phyloP scores from a whole-genome alignment of 768 basidiomycete species.

The Gymnopilus junonius region DNA sequence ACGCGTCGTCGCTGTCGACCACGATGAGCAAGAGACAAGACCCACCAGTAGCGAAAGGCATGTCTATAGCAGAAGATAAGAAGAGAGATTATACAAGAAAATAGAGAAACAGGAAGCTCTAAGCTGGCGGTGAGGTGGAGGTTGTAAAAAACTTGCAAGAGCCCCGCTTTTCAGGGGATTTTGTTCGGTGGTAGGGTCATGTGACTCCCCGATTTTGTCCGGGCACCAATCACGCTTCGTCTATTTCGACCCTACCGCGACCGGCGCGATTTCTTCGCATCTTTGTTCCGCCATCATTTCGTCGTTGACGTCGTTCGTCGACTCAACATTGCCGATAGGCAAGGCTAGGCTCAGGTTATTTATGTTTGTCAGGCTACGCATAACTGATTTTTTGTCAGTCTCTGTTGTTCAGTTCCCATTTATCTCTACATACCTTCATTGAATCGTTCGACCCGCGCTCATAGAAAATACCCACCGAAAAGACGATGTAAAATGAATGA shows the following conservation, averaged over 20 bases:
- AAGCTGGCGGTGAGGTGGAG: conserved; percentile 17
- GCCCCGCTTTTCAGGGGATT: conserved; percentile 22
- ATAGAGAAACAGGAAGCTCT: conserved; percentile 17
- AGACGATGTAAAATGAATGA: no score
- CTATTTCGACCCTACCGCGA: conserved; percentile 14
- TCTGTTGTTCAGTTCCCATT: no score
- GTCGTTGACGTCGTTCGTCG: not conserved
- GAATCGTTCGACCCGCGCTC: no score
- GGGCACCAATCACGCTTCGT: conserved; percentile 30
- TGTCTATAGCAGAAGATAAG: conserved; percentile 30
- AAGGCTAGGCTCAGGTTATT: not conserved
- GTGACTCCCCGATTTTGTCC: conserved; percentile 37
- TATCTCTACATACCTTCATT: no score
- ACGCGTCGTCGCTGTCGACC: conserved; percentile 38
- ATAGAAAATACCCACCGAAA: no score
- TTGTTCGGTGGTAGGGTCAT: conserved; percentile 28
- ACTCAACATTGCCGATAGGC: not conserved
- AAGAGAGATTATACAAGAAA: conserved; percentile 27
- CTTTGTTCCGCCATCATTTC: conserved; percentile 1
- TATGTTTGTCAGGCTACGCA: no score
- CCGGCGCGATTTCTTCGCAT: not conserved
- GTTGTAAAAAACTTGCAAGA: conserved; percentile 22
- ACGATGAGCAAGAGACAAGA: conserved; percentile 36
- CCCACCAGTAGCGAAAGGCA: conserved; percentile 48
- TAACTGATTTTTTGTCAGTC: no score